Conservation (phyloP, 164 flowering plant species). For the Magnolia sinica region DNA sequence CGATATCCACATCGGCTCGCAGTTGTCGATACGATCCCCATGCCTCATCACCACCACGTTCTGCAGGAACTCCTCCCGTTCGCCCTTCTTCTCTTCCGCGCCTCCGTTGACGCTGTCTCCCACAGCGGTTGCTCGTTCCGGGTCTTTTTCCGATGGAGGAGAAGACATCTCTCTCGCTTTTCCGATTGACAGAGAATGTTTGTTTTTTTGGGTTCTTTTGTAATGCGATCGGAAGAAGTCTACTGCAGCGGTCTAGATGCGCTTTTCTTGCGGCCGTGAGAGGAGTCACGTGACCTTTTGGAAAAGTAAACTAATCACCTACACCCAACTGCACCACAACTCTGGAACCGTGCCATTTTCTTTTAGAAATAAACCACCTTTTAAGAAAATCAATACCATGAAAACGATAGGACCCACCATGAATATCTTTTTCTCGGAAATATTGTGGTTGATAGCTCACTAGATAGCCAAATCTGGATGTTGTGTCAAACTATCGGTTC, state of each 20-base stretch:
- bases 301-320: background rate
- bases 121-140: background rate
- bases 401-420: too few species aligned
- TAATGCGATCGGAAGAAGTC: background rate
- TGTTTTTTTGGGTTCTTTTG: background rate
- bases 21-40: conserved; percentile 78
- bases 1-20: conserved; percentile 55
- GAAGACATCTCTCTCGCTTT: background rate
- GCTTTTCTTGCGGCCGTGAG: background rate
- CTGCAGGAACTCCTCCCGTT: conserved; percentile 26
- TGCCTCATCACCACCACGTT: conserved; percentile 87
- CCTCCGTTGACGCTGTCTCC: background rate
- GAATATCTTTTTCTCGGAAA: too few species aligned
- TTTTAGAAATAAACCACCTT: too few species aligned
- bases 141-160: background rate
- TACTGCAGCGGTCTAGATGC: background rate
- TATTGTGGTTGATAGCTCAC: too few species aligned
- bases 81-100: background rate
- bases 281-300: background rate
- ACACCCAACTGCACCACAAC: background rate
- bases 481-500: too few species aligned
- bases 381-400: too few species aligned
- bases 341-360: too few species aligned
- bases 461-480: too few species aligned
- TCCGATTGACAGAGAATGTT: background rate